Conservation (phyloP, 371 early-diverging fungal species). For the Mucor irregularis region DNA sequence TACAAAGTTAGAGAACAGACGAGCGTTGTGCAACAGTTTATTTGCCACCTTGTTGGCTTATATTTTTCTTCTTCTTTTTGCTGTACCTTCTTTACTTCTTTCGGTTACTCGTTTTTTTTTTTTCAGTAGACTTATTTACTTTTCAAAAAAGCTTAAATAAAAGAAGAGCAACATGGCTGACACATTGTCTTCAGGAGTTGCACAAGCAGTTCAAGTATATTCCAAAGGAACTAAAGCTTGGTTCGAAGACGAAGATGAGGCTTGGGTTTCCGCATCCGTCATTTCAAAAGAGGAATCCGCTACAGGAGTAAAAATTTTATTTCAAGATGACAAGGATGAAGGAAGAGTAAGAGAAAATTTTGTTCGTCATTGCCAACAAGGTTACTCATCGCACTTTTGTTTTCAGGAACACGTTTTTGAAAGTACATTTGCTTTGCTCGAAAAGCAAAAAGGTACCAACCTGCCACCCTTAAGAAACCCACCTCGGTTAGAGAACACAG, state of each 20-base stretch:
- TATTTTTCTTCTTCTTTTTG: no score
- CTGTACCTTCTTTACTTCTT: neutral
- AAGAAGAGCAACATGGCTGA: conserved; percentile 3
- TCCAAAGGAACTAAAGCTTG: conserved; percentile 81
- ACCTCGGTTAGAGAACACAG: conserved; percentile 82
- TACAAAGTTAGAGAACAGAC: no score
- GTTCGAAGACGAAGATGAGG: conserved; percentile 87
- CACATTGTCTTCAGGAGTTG: conserved; percentile 36
- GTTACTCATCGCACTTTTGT: neutral
- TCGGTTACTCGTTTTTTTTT: neutral
- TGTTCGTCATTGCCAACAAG: neutral
- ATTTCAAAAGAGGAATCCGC: conserved; percentile 57
- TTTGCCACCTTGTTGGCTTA: no score
- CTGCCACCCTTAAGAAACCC: conserved; percentile 93
- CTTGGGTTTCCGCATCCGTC: conserved; percentile 81
- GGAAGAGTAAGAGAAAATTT: conserved; percentile 43
- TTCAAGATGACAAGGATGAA: conserved; percentile 68
- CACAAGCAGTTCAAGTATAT: conserved; percentile 62
- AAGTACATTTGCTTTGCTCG: conserved; percentile 67
- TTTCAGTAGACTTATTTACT: neutral
- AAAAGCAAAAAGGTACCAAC: conserved; percentile 61
- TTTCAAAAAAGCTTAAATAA: neutral
- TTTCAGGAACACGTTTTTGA: conserved; percentile 75
- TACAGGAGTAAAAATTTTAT: conserved; percentile 57
- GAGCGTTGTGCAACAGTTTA: no score